Conservation (phyloP, 2,329 filamentous ascomycete genomes). For the Aspergillus quadrilineatus region DNA sequence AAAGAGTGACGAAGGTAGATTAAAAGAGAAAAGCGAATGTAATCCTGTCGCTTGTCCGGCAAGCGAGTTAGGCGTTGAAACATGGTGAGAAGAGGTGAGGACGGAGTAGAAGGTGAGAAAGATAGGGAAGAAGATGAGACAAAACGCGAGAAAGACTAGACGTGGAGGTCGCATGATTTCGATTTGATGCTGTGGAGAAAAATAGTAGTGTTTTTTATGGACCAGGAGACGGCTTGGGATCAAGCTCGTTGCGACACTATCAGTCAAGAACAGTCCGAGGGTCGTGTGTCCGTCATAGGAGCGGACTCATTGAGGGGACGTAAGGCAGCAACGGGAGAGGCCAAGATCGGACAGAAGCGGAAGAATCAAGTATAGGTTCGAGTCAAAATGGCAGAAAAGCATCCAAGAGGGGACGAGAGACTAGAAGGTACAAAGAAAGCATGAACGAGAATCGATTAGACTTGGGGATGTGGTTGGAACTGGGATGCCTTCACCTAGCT, state of each 20-base stretch:
- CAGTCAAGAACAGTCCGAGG: conserved; percentile 35
- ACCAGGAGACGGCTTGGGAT: background rate
- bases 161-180: conserved; percentile 48
- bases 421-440: conserved; percentile 1
- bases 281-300: conserved; percentile 30
- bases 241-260: background rate
- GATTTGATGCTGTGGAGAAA: background rate
- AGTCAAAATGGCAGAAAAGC: background rate
- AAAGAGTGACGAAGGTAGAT: conserved; percentile 80
- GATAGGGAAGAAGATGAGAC: conserved; percentile 50
- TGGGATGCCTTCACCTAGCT: background rate
- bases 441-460: background rate
- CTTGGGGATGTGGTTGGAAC: conserved; percentile 7
- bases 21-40: conserved; percentile 66
- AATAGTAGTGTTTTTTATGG: background rate
- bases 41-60: conserved; percentile 49
- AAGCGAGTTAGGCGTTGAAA: conserved; percentile 38
- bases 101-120: conserved; percentile 50
- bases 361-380: background rate
- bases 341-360: background rate
- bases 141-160: conserved; percentile 47
- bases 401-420: conserved; percentile 4
- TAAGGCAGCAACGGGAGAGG: conserved; percentile 18
- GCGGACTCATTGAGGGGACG: conserved; percentile 36
- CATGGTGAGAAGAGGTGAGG: conserved; percentile 40